Conservation (phyloP, 106 monocot genomes). For the Dendrobium officinale region DNA sequence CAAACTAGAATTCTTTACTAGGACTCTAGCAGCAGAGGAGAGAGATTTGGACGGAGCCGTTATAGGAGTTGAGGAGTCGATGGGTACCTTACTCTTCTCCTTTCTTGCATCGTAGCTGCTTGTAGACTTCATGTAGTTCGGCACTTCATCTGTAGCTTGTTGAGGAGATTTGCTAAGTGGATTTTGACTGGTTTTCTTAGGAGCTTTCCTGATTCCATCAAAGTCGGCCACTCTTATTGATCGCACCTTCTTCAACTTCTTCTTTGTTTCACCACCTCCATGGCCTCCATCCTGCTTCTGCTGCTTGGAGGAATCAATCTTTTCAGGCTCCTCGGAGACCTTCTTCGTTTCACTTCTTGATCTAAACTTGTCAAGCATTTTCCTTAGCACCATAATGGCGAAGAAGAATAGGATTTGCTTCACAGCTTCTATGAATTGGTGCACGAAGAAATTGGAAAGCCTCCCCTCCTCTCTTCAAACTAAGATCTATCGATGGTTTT, state of each 20-base stretch:
- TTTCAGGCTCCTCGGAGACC: neutral
- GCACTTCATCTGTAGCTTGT: neutral
- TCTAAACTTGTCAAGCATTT: slow-evolving; percentile 7
- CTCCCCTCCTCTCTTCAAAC: too few species aligned
- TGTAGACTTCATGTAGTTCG: slow-evolving; percentile 62
- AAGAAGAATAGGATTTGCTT: neutral
- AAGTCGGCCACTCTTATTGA: slow-evolving; percentile 3
- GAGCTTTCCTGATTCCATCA: neutral
- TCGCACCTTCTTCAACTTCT: slow-evolving; percentile 21
- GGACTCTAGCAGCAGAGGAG: slow-evolving; percentile 13
- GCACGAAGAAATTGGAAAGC: neutral
- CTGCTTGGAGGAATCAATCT: neutral
- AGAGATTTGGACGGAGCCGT: neutral
- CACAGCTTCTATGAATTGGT: neutral
- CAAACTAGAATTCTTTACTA: slow-evolving; percentile 30
- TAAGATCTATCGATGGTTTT: too few species aligned
- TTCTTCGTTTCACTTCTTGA: neutral
- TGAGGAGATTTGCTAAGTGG: neutral
- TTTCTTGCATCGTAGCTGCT: slow-evolving; percentile 39
- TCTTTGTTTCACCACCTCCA: slow-evolving; percentile 5
- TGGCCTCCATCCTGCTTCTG: neutral
- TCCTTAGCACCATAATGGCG: slow-evolving; percentile 4
- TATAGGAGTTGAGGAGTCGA: neutral
- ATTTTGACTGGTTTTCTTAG: neutral
- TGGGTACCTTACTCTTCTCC: slow-evolving; percentile 21